phyloP scores from a whole-genome alignment of 1,139 yeast genomes.

The Geotrichum carabidarum region DNA sequence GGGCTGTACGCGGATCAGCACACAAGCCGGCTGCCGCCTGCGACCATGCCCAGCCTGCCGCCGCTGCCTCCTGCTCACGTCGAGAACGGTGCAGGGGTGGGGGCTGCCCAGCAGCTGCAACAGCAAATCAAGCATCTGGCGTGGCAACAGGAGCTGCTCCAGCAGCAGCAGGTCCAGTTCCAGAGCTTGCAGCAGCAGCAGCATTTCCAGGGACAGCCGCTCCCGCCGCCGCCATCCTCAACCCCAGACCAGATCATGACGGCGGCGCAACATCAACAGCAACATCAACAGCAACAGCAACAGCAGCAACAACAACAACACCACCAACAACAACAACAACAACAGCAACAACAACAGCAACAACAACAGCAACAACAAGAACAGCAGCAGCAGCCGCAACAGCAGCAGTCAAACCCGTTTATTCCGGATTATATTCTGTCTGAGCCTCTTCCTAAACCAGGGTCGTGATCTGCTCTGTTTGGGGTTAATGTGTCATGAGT shows the following conservation, averaged over 20 bases:
- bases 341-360: not conserved
- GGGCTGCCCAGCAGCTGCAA: constrained; percentile 11
- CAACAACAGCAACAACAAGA: constrained; percentile 3
- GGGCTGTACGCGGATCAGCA: constrained; percentile 10
- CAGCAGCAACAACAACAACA: not conserved
- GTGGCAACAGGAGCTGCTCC: constrained; percentile 18
- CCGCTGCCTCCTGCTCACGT: constrained; percentile 6
- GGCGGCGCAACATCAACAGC: not conserved
- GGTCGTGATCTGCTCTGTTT: not conserved
- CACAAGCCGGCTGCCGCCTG: constrained; percentile 3
- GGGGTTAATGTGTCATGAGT: no score
- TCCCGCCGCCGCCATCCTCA: not conserved
- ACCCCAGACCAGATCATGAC: not conserved
- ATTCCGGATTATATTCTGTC: constrained; percentile 11
- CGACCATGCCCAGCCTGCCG: constrained; percentile 7
- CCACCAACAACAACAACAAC: not conserved
- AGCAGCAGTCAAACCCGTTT: constrained; percentile 3
- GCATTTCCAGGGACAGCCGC: constrained; percentile 1
- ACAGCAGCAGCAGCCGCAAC: not conserved
- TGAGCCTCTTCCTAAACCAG: constrained; percentile 17
- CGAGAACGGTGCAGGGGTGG: not conserved
- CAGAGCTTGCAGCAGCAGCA: constrained; percentile 14
- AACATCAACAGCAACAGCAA: not conserved
- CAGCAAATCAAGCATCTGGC: constrained; percentile 17
- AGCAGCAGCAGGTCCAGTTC: constrained; percentile 15